phyloP scores from a whole-genome alignment of 768 basidiomycete genomes.

The Podaxis sp. region DNA sequence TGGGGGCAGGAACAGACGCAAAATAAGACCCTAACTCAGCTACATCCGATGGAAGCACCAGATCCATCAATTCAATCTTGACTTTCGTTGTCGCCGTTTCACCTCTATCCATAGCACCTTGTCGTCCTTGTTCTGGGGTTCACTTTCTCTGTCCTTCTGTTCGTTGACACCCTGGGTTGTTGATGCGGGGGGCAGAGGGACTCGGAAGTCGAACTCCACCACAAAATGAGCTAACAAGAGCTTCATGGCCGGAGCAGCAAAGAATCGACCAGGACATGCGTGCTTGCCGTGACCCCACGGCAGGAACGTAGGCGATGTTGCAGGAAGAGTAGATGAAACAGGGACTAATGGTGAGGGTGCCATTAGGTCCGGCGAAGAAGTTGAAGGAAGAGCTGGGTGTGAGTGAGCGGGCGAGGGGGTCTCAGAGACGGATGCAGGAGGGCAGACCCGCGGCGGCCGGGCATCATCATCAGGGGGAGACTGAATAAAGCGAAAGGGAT shows the following conservation, averaged over 20 bases:
- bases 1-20: background rate
- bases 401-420: background rate
- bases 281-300: constrained; percentile 37
- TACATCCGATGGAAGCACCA: background rate
- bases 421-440: background rate
- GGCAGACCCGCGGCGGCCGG: background rate
- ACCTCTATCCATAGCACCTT: constrained; percentile 10
- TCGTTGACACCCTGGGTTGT: background rate
- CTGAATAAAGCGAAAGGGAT: constrained; percentile 1
- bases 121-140: background rate
- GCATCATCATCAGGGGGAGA: background rate
- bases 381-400: background rate
- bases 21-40: background rate
- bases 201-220: constrained; percentile 8
- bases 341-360: background rate
- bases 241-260: constrained; percentile 19
- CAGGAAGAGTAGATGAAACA: constrained; percentile 15
- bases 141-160: background rate
- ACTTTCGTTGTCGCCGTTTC: background rate
- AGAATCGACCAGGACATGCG: constrained; percentile 28
- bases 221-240: constrained; percentile 17
- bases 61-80: background rate
- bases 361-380: background rate
- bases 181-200: background rate
- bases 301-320: constrained; percentile 28